Conservation (phyloP, 352 stramenopile species). For the Aphanomyces cochlioides region DNA sequence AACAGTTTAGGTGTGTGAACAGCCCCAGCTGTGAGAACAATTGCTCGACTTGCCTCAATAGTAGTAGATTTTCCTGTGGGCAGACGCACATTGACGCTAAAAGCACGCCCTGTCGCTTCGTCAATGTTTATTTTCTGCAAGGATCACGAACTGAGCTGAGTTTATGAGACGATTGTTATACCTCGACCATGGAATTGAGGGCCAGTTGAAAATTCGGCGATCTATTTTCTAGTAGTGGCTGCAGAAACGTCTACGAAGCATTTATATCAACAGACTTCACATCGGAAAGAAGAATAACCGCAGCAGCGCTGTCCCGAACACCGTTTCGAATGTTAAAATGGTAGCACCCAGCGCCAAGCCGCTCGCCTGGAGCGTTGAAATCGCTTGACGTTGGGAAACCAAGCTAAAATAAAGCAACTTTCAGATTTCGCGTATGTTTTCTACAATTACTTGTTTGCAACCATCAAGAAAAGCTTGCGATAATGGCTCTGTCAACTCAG, state of each 20-base stretch:
- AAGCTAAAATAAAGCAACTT: background rate
- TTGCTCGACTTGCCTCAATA: background rate
- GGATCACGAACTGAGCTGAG: background rate
- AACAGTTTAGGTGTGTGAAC: constrained; percentile 86
- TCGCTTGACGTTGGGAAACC: constrained; percentile 59
- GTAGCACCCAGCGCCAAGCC: constrained; percentile 76
- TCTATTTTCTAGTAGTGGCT: constrained; percentile 44
- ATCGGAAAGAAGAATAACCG: background rate
- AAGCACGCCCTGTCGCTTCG: background rate
- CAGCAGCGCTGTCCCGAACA: constrained; percentile 71
- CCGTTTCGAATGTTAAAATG: constrained; percentile 84
- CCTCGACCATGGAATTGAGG: constrained; percentile 58
- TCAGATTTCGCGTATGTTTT: background rate
- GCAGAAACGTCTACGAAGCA: constrained; percentile 48
- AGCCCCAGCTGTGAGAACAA: constrained; percentile 73
- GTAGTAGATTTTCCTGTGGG: constrained; percentile 42
- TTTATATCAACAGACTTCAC: background rate
- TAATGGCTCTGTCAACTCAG: constrained; percentile 32
- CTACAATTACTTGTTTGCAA: constrained; percentile 37
- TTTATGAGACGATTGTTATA: constrained; percentile 30
- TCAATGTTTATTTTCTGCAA: constrained; percentile 3
- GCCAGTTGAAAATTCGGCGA: constrained; percentile 49
- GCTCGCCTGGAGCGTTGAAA: constrained; percentile 75
- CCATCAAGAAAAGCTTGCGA: constrained; percentile 52
- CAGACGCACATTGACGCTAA: constrained; percentile 10